Evolutionary conservation across 1,284 basidiomycete genomes (phyloP).

Genomic region (Rhodotorula glutinis): DNA sequence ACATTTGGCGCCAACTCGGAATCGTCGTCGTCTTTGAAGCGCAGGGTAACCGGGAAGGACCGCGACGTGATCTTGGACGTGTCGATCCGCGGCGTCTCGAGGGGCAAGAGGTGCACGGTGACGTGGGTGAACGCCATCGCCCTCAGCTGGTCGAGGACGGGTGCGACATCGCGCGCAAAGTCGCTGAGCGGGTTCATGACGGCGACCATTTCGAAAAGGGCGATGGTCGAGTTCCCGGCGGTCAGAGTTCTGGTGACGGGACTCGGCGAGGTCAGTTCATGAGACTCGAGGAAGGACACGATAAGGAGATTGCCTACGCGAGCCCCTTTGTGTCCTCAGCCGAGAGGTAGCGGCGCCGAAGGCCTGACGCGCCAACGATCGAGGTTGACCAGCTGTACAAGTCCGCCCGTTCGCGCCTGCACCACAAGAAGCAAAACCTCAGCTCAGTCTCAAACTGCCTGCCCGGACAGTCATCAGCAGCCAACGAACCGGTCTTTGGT

Average conservation of each 20-base stretch:
- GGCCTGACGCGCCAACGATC: constrained; percentile 63
- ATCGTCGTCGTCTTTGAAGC: constrained; percentile 59
- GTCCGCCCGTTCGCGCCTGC: constrained; percentile 56
- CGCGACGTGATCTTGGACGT: constrained; percentile 73
- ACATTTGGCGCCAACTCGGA: not conserved
- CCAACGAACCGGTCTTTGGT: not conserved
- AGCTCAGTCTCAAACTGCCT: too few relatives aligned
- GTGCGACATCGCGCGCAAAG: constrained; percentile 75
- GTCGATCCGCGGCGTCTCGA: constrained; percentile 51
- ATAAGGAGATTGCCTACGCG: constrained; percentile 58
- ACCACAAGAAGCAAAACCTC: too few relatives aligned
- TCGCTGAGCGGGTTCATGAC: constrained; percentile 82
- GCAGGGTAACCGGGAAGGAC: constrained; percentile 83
- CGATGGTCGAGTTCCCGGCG: constrained; percentile 64
- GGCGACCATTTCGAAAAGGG: constrained; percentile 68
- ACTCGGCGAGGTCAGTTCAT: not conserved
- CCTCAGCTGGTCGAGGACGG: constrained; percentile 58
- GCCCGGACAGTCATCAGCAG: too few relatives aligned
- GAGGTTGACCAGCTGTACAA: constrained; percentile 65
- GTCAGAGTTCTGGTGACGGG: constrained; percentile 59
- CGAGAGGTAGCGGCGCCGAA: constrained; percentile 54
- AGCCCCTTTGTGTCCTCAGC: constrained; percentile 55
- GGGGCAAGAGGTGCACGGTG: constrained; percentile 72
- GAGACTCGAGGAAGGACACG: not conserved
- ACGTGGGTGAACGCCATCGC: constrained; percentile 57